Conservation (phyloP, 2,329 filamentous ascomycete genomes). For the Allantophomopsis cytisporea region DNA sequence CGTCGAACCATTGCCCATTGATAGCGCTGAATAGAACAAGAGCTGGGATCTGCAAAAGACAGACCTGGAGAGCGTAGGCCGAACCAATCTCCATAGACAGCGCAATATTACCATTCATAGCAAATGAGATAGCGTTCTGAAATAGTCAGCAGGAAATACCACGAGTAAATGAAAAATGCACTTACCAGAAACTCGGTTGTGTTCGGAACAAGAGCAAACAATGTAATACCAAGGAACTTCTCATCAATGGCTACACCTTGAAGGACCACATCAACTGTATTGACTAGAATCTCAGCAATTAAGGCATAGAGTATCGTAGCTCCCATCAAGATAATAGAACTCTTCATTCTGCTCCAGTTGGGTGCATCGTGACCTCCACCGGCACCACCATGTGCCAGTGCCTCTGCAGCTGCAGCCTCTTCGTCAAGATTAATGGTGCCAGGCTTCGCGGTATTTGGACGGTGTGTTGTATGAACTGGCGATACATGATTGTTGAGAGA, state of each 20-base stretch:
- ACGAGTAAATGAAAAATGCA: slow-evolving; percentile 4
- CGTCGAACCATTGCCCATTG: slow-evolving; percentile 44
- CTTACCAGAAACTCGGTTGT: slow-evolving; percentile 91
- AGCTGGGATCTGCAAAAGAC: slow-evolving; percentile 84
- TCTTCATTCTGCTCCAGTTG: slow-evolving; percentile 92
- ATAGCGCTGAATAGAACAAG: slow-evolving; percentile 83
- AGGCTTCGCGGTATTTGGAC: slow-evolving; percentile 13
- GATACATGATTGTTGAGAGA: slow-evolving; percentile 15
- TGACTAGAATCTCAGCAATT: slow-evolving; percentile 92
- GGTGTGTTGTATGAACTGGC: slow-evolving; percentile 17
- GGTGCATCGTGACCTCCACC: slow-evolving; percentile 88
- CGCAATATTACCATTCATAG: slow-evolving; percentile 99
- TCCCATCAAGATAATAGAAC: slow-evolving; percentile 72
- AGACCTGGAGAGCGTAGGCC: slow-evolving; percentile 92
- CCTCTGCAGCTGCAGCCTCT: slow-evolving; percentile 12
- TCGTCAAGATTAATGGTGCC: slow-evolving; percentile 21
- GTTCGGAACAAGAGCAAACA: slow-evolving; percentile 94
- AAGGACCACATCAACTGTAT: slow-evolving; percentile 93
- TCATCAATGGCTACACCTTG: slow-evolving; percentile 86
- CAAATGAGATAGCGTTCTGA: slow-evolving; percentile 94
- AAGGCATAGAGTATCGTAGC: slow-evolving; percentile 91
- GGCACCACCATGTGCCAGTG: slow-evolving; percentile 19
- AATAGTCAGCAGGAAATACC: slow-evolving; percentile 8
- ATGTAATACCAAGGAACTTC: slow-evolving; percentile 91
- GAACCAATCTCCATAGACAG: slow-evolving; percentile 98